Conservation (phyloP, 208 protist genomes). For the Leishmania major region DNA sequence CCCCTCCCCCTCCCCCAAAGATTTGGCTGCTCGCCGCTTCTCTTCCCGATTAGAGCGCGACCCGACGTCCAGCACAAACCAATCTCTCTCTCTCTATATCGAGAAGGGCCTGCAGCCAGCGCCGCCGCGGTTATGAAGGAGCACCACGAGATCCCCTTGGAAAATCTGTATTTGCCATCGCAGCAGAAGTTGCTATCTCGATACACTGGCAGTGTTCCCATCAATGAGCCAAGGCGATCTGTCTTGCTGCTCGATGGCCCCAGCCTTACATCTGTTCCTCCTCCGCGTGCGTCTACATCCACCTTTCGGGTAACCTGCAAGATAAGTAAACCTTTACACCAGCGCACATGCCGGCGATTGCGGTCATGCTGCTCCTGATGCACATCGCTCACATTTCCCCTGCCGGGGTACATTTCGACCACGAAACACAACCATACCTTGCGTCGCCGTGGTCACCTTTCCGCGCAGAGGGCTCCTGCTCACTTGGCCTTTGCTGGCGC, state of each 20-base stretch:
- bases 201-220: background rate
- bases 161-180: background rate
- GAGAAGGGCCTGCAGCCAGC: background rate
- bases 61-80: too few species aligned
- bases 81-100: background rate
- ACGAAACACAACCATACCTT: background rate
- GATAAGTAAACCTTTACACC: background rate
- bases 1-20: background rate
- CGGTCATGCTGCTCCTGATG: background rate
- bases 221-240: background rate
- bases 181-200: background rate
- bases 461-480: background rate
- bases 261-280: background rate
- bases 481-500: background rate
- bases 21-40: background rate
- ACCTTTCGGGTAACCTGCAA: background rate
- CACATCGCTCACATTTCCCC: background rate
- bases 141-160: background rate
- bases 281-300: background rate
- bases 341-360: background rate
- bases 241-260: background rate
- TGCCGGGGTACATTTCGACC: background rate
- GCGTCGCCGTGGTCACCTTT: background rate
- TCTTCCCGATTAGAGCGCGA: background rate
- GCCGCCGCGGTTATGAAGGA: background rate